phyloP scores from a whole-genome alignment of 768 basidiomycete genomes.

The Russula sp. region DNA sequence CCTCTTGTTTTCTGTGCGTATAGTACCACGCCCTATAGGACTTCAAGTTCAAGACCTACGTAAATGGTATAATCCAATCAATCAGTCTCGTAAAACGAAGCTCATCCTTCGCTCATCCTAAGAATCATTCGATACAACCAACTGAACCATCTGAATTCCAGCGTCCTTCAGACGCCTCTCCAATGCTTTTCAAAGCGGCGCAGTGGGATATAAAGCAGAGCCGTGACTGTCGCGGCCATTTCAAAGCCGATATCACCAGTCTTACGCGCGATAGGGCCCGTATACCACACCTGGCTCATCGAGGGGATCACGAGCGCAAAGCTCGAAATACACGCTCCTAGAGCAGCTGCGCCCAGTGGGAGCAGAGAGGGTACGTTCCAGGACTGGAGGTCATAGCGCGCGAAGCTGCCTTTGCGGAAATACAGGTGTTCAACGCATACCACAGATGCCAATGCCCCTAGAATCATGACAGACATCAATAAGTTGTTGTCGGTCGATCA shows the following conservation, averaged over 20 bases:
- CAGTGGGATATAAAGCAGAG: slow-evolving; percentile 52
- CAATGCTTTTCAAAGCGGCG: slow-evolving; percentile 39
- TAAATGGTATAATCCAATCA: slow-evolving; percentile 32
- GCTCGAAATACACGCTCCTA: slow-evolving; percentile 48
- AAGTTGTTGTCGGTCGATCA: slow-evolving; percentile 21
- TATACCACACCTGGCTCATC: slow-evolving; percentile 71
- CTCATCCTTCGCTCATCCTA: too few relatives aligned
- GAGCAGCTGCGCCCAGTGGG: slow-evolving; percentile 61
- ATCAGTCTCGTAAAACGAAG: background rate
- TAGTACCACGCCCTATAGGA: too few relatives aligned
- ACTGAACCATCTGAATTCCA: background rate
- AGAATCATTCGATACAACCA: too few relatives aligned
- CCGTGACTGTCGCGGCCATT: slow-evolving; percentile 50
- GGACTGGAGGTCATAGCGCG: slow-evolving; percentile 46
- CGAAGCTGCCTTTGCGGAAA: slow-evolving; percentile 53
- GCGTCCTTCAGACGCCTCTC: slow-evolving; percentile 1
- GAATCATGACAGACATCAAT: slow-evolving; percentile 46
- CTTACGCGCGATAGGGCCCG: slow-evolving; percentile 57
- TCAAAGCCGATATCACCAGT: slow-evolving; percentile 75
- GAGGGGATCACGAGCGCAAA: slow-evolving; percentile 59
- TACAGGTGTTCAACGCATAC: slow-evolving; percentile 64
- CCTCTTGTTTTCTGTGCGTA: too few relatives aligned
- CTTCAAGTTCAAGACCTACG: too few relatives aligned
- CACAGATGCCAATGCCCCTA: slow-evolving; percentile 50
- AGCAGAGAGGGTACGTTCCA: slow-evolving; percentile 57